phyloP scores from a whole-genome alignment of 2,329 filamentous ascomycete genomes.

The Fusarium sp. region DNA sequence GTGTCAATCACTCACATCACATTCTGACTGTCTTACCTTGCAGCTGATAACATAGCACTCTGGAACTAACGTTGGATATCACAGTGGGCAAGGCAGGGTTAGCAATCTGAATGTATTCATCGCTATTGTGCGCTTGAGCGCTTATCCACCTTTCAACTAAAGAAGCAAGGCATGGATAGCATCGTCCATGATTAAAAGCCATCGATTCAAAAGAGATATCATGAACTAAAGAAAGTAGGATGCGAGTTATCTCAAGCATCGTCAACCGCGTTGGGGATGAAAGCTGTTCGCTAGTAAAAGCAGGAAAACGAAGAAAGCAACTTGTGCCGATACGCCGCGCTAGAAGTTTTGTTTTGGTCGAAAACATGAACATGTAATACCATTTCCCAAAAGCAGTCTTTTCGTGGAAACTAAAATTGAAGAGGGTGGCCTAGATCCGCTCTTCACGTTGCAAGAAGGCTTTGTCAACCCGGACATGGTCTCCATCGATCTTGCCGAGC shows the following conservation, averaged over 20 bases:
- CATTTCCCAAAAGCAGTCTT: constrained; percentile 18
- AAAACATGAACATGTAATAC: constrained; percentile 9
- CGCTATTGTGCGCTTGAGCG: constrained; percentile 17
- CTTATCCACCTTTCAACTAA: constrained; percentile 18
- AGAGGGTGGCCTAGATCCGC: constrained; percentile 34
- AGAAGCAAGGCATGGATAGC: constrained; percentile 1
- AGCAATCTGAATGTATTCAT: constrained; percentile 2
- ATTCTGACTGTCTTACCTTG: background rate
- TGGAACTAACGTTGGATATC: background rate
- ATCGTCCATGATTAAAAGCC: background rate
- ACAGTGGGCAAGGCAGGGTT: background rate
- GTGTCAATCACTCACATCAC: constrained; percentile 6
- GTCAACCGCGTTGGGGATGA: constrained; percentile 1
- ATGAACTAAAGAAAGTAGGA: constrained; percentile 4
- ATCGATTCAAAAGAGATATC: background rate
- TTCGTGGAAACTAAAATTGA: background rate
- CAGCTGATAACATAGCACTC: background rate
- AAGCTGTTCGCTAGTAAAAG: constrained; percentile 6
- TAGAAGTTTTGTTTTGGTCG: constrained; percentile 17
- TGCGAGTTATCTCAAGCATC: constrained; percentile 26
- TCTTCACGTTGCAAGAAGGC: constrained; percentile 49
- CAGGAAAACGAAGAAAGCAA: background rate
- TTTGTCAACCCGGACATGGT: constrained; percentile 46
- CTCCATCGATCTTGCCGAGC: constrained; percentile 43
- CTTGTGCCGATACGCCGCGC: constrained; percentile 31